Conservation (phyloP, 129 eudicot genomes). For the Gnaphalium uliginosum region DNA sequence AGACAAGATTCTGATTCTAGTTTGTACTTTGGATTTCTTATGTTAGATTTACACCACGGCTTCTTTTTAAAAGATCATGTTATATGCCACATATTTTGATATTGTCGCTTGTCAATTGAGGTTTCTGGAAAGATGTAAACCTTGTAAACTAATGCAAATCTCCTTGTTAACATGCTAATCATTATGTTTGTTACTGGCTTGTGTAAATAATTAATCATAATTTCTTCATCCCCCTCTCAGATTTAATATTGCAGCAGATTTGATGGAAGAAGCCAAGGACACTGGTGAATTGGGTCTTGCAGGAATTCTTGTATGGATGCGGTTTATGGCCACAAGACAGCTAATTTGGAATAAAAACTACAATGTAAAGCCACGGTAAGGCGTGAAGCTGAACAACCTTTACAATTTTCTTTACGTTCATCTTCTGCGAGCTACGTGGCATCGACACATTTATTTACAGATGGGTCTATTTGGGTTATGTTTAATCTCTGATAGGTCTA, state of each 20-base stretch:
- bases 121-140: conserved; percentile 5
- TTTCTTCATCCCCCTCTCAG: conserved; percentile 44
- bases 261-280: conserved; percentile 69
- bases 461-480: not conserved
- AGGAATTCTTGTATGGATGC: conserved; percentile 98
- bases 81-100: not conserved
- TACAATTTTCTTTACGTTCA: conserved; percentile 13
- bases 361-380: conserved; percentile 97
- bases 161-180: conserved; percentile 2
- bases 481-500: not conserved
- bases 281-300: conserved; percentile 88
- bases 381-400: conserved; percentile 1
- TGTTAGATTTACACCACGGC: conserved; percentile 12
- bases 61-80: not conserved
- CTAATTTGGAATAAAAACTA: conserved; percentile 97
- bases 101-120: not conserved
- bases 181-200: conserved; percentile 19
- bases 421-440: conserved; percentile 13
- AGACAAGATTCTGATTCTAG: conserved; percentile 9
- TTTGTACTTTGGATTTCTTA: not conserved
- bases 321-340: conserved; percentile 98
- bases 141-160: not conserved
- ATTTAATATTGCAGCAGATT: conserved; percentile 95
- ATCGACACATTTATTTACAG: not conserved
- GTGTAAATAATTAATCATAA: conserved; percentile 4